These are phyloP conservation scores for Raphanus sativus DNA, from an alignment of 345 rosid species.

Conservation along the genomic window DNA sequence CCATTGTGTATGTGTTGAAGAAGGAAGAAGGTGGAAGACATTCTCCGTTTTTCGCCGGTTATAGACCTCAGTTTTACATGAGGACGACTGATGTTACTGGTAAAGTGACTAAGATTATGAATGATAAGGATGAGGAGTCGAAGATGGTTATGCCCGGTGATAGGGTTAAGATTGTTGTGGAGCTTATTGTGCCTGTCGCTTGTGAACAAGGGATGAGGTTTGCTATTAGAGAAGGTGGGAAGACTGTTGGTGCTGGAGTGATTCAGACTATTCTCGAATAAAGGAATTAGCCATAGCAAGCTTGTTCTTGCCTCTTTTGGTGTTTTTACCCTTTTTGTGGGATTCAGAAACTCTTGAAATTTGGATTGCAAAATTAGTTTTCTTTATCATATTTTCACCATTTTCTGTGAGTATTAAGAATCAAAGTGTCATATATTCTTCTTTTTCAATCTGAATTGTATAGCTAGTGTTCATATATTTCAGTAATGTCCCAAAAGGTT, in stretches of 20 bases:
- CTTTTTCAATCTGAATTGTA: not conserved
- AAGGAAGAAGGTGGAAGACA: constrained; percentile 95
- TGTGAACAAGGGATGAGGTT: constrained; percentile 93
- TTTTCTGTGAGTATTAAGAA: constrained; percentile 7
- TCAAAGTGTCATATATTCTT: constrained; percentile 22
- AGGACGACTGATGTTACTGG: constrained; percentile 91
- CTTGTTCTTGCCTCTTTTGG: not conserved
- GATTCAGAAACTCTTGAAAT: not conserved
- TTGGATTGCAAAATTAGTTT: constrained; percentile 22
- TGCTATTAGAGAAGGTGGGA: constrained; percentile 94
- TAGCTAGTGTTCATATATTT: not conserved
- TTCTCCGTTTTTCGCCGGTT: constrained; percentile 71
- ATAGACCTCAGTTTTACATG: constrained; percentile 91
- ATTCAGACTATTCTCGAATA: constrained; percentile 74
- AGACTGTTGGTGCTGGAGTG: constrained; percentile 90
- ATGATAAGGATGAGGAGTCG: constrained; percentile 82
- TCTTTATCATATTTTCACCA: not conserved
- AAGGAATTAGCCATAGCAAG: not conserved
- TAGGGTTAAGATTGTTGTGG: constrained; percentile 82
- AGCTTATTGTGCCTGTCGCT: constrained; percentile 85
- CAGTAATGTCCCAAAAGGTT: not conserved
- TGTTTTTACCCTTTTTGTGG: not conserved
- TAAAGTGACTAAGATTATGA: constrained; percentile 66
- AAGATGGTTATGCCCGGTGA: constrained; percentile 97
- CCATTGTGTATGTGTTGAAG: constrained; percentile 84